These are phyloP conservation scores for Ceratocystis harringtonii DNA, from an alignment of 2,329 filamentous ascomycete genomes.

Conservation along the genomic window DNA sequence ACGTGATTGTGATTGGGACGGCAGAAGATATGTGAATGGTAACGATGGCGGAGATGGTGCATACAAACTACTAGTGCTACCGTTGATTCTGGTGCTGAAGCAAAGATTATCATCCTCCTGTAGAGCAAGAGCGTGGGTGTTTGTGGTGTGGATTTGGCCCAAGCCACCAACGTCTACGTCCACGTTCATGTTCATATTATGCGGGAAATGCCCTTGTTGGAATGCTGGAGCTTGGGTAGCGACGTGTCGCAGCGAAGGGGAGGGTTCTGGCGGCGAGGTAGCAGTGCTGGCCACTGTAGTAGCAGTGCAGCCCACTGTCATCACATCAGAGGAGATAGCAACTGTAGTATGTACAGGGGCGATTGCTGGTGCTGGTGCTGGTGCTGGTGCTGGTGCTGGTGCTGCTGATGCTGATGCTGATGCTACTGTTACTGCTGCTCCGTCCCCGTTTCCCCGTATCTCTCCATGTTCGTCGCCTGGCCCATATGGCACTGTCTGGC, in stretches of 20 bases:
- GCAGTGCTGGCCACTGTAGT: background rate
- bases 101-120: background rate
- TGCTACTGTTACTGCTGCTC: background rate
- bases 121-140: slow-evolving; percentile 6
- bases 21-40: background rate
- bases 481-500: background rate
- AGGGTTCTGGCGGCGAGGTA: background rate
- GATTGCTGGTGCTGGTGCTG: background rate
- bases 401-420: background rate
- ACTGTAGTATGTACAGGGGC: too few relatives aligned
- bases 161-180: background rate
- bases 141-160: background rate
- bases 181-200: background rate
- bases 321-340: too few relatives aligned
- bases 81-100: background rate
- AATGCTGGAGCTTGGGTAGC: slow-evolving; percentile 1
- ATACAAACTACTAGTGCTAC: background rate
- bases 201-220: background rate
- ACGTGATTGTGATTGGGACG: slow-evolving; percentile 3
- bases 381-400: background rate
- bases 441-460: background rate
- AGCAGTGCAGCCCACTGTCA: too few relatives aligned
- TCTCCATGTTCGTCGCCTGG: background rate
- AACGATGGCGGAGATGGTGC: background rate
- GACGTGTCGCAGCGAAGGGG: background rate